Base-by-base conservation (phyloP, 2,329 filamentous ascomycete species). In the Aspergillus persii region DNA sequence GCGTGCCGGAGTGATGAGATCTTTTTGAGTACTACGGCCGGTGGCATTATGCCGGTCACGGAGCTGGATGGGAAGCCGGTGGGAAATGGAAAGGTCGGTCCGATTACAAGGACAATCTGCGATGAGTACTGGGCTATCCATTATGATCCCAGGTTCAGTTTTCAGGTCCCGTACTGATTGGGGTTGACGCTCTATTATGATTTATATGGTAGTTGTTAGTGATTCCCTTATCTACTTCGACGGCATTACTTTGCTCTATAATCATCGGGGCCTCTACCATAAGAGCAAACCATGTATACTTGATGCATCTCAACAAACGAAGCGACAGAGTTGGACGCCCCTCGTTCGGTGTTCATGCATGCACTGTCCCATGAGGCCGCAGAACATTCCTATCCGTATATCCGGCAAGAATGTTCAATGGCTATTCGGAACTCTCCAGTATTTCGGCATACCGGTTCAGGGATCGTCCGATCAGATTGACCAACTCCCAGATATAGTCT, bases 11-110 rank as follows among this genome's bases (percentile, higher is more conserved):
- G 71, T 0, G 81, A 84, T 57, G 81, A 84, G 69, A 74, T 83
- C 4, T 77, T 84, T 31, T 82, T 83, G 80, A 82, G 76, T 60
- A 83, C 81, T 0, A 83, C 81, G 12, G 81, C 81, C 0, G 81
- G 81, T 1, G 81, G 81, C 0, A 76, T 83, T 18, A 83, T 83
- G 81, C 81, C 81, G 0, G 81, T 84, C 29, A 81, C 79, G 0
- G 60, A 55, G 0, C 67, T 83, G 2, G 81, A 84, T 63, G 80
- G 76, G 0, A 62, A 74, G 54, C 71, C 73, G 0, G 69, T 83
- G 0, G 73, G 71, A 2, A 71, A 71, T 56, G 81, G 80, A 0
- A 74, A 77, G 63, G 57, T 82, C 29, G 81, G 81, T 0, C 72
- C 76, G 1, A 67, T 83, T 11, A 83, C 81, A 0, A 76, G 70